Percentiles rank a stretch among this genome's conserved stretches.
These are phyloP conservation scores for Rhodamnia rubescens DNA, from an alignment of 345 rosid genomes.

Conservation along the genomic window DNA sequence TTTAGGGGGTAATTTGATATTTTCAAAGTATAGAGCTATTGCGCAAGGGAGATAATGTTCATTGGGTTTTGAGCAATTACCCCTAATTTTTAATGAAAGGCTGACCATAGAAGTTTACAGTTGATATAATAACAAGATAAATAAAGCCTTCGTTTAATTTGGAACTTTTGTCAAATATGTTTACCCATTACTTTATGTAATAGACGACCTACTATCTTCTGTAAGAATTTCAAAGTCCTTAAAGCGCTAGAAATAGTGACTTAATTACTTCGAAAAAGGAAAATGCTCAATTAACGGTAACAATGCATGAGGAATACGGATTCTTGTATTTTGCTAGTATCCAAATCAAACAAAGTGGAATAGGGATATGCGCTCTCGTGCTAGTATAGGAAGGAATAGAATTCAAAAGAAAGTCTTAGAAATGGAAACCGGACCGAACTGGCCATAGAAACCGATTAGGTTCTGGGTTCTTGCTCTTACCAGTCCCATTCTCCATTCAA, in stretches of 20 bases:
- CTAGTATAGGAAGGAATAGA: too few relatives aligned
- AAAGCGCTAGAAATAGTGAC: not conserved
- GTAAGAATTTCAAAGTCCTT: not conserved
- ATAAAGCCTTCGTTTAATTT: not conserved
- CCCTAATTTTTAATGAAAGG: not conserved
- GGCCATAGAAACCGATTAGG: too few relatives aligned
- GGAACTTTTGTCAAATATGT: not conserved
- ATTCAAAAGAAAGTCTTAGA: too few relatives aligned
- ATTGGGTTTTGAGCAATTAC: not conserved
- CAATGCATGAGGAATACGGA: not conserved
- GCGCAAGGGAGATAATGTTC: not conserved
- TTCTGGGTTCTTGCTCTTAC: too few relatives aligned
- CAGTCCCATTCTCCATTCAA: too few relatives aligned
- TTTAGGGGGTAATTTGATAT: not conserved
- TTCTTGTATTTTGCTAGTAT: not conserved
- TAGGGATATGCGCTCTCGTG: too few relatives aligned
- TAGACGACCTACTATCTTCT: not conserved
- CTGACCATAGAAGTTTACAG: not conserved
- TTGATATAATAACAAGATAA: not conserved
- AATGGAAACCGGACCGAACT: too few relatives aligned
- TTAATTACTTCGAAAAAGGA: not conserved
- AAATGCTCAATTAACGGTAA: not conserved
- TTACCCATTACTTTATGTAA: not conserved
- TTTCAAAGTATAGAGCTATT: not conserved
- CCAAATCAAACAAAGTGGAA: too few relatives aligned